These are phyloP conservation scores for Carex arenaria DNA, from an alignment of 202 grass and related monocot species.

Conservation along the genomic window DNA sequence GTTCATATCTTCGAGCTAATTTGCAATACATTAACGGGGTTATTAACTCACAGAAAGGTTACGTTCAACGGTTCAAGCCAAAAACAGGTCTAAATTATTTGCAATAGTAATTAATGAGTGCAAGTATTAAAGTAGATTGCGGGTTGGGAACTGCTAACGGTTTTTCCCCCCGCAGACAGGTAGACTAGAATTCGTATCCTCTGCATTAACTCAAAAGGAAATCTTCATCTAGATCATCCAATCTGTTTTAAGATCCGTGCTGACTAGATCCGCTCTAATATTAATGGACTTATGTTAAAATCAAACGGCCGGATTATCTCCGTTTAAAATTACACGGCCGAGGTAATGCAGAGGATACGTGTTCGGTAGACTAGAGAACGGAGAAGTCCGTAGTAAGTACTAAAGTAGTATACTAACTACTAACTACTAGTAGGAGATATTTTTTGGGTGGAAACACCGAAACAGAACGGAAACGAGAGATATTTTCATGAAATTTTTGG, in stretches of 20 bases:
- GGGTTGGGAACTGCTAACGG: slow-evolving; percentile 17
- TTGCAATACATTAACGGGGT: background rate
- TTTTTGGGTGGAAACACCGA: background rate
- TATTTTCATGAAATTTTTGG: slow-evolving; percentile 12
- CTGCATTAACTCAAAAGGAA: too few species aligned
- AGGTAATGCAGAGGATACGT: too few species aligned
- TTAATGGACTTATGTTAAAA: too few species aligned
- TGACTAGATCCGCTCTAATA: too few species aligned
- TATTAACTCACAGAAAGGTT: background rate
- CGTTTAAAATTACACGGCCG: too few species aligned
- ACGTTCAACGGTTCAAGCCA: background rate
- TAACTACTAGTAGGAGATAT: too few species aligned
- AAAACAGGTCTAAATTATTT: background rate
- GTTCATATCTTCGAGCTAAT: background rate
- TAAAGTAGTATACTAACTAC: too few species aligned
- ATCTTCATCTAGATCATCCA: too few species aligned
- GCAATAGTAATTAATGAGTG: background rate
- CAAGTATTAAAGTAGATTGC: slow-evolving; percentile 22
- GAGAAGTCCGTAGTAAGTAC: background rate
- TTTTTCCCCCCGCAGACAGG: background rate
- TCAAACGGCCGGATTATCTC: too few species aligned
- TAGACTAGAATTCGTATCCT: background rate
- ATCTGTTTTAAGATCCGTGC: too few species aligned
- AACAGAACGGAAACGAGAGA: background rate
- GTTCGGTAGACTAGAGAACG: too few species aligned